Evolutionary conservation across 805 yeast genomes (phyloP).

Genomic region (Ogataea philodendri): DNA sequence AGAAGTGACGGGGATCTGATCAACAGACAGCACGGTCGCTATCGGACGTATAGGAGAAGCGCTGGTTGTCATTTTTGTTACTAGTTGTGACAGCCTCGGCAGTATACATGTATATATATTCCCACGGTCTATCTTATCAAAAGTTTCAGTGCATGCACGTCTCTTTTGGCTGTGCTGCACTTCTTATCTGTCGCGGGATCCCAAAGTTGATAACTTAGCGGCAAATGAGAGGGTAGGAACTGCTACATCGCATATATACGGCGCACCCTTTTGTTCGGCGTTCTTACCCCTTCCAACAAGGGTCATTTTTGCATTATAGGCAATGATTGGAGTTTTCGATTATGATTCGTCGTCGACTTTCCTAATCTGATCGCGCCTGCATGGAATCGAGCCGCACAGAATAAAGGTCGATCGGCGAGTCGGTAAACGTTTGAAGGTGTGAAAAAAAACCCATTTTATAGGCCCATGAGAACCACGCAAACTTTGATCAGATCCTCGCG

Average conservation of each 20-base stretch:
- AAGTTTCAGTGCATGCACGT: no score
- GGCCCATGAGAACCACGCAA: conserved; percentile 2
- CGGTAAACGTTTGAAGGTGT: conserved; percentile 1
- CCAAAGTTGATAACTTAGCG: no score
- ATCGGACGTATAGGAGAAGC: conserved; percentile 21
- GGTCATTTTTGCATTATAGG: not conserved
- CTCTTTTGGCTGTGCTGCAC: conserved; percentile 1
- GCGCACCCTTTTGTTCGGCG: not conserved
- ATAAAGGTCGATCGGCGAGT: conserved; percentile 10
- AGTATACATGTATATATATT: no score
- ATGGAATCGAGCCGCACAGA: not conserved
- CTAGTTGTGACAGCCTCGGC: no score
- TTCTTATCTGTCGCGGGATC: not conserved
- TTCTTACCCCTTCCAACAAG: not conserved
- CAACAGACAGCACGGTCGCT: conserved; percentile 32
- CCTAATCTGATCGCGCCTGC: conserved; percentile 1
- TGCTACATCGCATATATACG: no score
- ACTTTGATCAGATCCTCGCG: conserved; percentile 2
- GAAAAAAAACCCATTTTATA: conserved; percentile 4
- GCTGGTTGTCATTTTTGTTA: no score
- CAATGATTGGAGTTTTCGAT: no score
- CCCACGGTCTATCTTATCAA: not conserved
- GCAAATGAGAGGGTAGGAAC: no score
- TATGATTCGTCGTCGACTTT: conserved; percentile 3
- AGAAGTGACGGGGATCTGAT: conserved; percentile 27